phyloP scores from a whole-genome alignment of 176 grass and related monocot genomes.

The Cenchrus purpureus region DNA sequence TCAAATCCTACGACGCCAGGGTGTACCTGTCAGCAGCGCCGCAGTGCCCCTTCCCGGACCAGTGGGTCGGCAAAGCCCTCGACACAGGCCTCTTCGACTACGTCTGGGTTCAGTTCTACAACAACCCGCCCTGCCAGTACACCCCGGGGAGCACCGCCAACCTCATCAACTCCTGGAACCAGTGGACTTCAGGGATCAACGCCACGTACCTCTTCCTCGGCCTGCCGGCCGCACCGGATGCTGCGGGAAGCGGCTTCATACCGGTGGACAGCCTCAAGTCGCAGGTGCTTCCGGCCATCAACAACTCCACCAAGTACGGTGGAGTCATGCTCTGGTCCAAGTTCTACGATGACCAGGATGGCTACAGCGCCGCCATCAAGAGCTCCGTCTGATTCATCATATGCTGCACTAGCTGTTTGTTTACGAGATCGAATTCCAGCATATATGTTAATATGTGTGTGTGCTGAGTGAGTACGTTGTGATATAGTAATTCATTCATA shows the following conservation, averaged over 20 bases:
- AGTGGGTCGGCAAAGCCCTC: conserved; percentile 54
- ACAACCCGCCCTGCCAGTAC: conserved; percentile 69
- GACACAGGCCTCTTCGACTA: conserved; percentile 64
- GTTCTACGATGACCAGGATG: conserved; percentile 55
- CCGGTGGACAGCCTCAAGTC: conserved; percentile 38
- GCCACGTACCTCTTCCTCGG: conserved; percentile 58
- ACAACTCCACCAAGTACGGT: conserved; percentile 49
- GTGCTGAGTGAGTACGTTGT: neutral
- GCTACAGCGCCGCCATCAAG: conserved; percentile 49
- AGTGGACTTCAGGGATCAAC: conserved; percentile 50
- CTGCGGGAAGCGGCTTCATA: conserved; percentile 59
- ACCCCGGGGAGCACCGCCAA: conserved; percentile 30
- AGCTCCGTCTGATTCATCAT: conserved; percentile 32
- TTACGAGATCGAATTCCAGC: too few species aligned
- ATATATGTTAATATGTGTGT: too few species aligned
- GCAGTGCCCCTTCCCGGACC: conserved; percentile 65
- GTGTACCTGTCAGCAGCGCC: conserved; percentile 63
- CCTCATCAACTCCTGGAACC: conserved; percentile 51
- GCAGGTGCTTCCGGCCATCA: conserved; percentile 52
- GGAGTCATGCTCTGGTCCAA: conserved; percentile 66
- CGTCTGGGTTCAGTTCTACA: conserved; percentile 92
- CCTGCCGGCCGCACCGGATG: conserved; percentile 51
- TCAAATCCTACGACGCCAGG: conserved; percentile 41
- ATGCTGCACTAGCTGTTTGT: too few species aligned
- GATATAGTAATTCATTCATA: too few species aligned